Conservation (phyloP, 345 rosid species). For the Citrus glauca region DNA sequence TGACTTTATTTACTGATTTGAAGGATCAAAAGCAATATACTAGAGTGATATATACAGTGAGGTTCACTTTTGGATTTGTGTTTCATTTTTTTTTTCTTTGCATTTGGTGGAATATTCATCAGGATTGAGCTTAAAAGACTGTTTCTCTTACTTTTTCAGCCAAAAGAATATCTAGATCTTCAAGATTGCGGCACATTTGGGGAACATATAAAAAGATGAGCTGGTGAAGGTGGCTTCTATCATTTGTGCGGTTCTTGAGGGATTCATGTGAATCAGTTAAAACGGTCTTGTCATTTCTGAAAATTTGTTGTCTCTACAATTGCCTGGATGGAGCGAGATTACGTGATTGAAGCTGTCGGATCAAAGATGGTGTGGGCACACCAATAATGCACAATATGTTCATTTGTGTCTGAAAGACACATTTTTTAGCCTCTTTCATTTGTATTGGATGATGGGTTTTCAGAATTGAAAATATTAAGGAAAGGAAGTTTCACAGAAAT, state of each 20-base stretch:
- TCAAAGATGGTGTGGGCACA: slow-evolving; percentile 40
- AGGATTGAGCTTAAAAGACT: slow-evolving; percentile 14
- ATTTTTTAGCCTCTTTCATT: slow-evolving; percentile 21
- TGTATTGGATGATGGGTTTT: slow-evolving; percentile 11
- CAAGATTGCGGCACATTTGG: slow-evolving; percentile 9
- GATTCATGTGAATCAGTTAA: slow-evolving; percentile 34
- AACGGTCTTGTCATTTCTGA: slow-evolving; percentile 45
- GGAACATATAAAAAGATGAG: slow-evolving; percentile 16
- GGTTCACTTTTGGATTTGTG: slow-evolving; percentile 11
- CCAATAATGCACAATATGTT: slow-evolving; percentile 28
- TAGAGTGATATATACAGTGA: slow-evolving; percentile 10
- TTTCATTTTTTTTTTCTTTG: slow-evolving; percentile 5
- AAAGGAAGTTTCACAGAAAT: slow-evolving; percentile 2
- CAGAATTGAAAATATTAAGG: slow-evolving; percentile 22
- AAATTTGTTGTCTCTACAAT: slow-evolving; percentile 28
- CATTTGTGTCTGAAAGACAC: slow-evolving; percentile 14
- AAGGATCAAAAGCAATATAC: slow-evolving; percentile 24
- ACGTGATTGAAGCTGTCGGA: slow-evolving; percentile 33
- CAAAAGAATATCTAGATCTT: slow-evolving; percentile 29
- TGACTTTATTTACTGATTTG: slow-evolving; percentile 33
- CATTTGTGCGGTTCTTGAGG: slow-evolving; percentile 16
- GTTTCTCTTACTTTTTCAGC: slow-evolving; percentile 17
- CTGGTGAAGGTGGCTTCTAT: slow-evolving; percentile 7
- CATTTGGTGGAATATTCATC: slow-evolving; percentile 9
- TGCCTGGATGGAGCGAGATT: slow-evolving; percentile 21